A percentile compares a stretch with the other conserved stretches of the same genome.
These are phyloP conservation scores for Xanthoparmelia taractica DNA, from an alignment of 495 filamentous ascomycete species.

Conservation along the genomic window DNA sequence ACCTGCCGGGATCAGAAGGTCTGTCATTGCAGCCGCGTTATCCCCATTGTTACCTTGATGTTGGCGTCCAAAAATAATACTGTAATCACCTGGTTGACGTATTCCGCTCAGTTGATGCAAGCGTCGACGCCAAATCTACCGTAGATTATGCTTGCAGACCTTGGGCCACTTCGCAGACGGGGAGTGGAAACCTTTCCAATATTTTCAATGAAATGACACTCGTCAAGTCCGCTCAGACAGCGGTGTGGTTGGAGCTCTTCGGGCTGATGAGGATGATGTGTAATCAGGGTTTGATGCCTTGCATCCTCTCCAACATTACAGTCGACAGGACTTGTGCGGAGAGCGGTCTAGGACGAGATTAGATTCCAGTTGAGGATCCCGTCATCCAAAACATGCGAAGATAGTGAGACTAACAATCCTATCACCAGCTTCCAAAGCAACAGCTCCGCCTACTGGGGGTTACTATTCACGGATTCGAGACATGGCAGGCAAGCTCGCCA, in stretches of 20 bases:
- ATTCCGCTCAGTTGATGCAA: neutral
- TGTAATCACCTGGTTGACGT: neutral
- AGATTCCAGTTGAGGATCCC: too few species aligned
- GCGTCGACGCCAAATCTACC: neutral
- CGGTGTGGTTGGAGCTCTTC: neutral
- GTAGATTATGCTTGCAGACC: neutral
- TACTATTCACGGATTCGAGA: neutral
- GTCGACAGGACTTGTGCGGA: too few species aligned
- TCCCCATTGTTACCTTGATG: too few species aligned
- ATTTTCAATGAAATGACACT: neutral
- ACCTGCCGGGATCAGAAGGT: neutral
- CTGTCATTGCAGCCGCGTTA: neutral
- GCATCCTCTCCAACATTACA: too few species aligned
- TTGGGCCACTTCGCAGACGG: neutral
- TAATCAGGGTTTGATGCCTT: neutral
- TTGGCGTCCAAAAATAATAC: too few species aligned
- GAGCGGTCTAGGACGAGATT: too few species aligned
- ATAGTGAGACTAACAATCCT: too few species aligned
- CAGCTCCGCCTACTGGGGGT: slow-evolving; percentile 7
- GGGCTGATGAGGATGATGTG: neutral
- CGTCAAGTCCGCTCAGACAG: neutral
- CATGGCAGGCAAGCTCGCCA: neutral
- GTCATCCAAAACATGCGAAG: too few species aligned
- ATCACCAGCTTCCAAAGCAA: neutral
- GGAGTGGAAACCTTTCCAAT: neutral